Percentiles rank a stretch among this genome's conserved stretches.
Evolutionary conservation across 2,329 filamentous ascomycete genomes (phyloP).

Genomic region (Apiospora pterosperma): DNA sequence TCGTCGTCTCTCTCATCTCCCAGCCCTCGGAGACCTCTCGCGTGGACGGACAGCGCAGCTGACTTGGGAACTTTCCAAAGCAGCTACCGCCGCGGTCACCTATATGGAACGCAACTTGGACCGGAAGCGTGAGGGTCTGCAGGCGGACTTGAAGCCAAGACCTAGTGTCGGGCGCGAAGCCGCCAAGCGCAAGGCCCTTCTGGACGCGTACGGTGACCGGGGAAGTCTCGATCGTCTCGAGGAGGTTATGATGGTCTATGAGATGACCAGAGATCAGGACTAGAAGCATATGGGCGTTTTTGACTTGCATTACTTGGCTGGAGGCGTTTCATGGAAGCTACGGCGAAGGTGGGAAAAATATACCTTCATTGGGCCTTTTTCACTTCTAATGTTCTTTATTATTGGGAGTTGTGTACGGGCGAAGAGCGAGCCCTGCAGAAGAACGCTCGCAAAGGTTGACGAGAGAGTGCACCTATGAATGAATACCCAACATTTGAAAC

Average conservation of each 20-base stretch:
- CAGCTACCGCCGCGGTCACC: background rate
- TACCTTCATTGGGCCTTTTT: background rate
- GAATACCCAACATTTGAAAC: too few relatives aligned
- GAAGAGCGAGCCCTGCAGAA: background rate
- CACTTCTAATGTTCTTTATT: background rate
- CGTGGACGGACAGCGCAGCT: background rate
- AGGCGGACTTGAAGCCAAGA: slow-evolving; percentile 1
- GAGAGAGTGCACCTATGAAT: too few relatives aligned
- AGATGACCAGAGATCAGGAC: slow-evolving; percentile 2
- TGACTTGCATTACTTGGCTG: background rate
- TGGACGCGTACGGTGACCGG: slow-evolving; percentile 10
- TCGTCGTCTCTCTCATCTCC: background rate
- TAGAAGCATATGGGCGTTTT: background rate
- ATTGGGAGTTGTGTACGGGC: background rate
- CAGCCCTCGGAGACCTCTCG: background rate
- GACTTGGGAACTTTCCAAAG: background rate
- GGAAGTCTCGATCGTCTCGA: slow-evolving; percentile 8
- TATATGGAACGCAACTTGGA: slow-evolving; percentile 2
- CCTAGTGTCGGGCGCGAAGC: background rate
- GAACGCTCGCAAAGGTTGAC: background rate
- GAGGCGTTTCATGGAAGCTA: background rate
- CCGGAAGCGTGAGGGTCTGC: background rate
- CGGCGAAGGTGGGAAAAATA: background rate
- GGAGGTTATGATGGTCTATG: slow-evolving; percentile 8
- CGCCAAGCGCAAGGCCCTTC: slow-evolving; percentile 3